These are phyloP conservation scores for Suhomyces bolitotheri DNA, from an alignment of 1,139 yeast species.

Conservation along the genomic window DNA sequence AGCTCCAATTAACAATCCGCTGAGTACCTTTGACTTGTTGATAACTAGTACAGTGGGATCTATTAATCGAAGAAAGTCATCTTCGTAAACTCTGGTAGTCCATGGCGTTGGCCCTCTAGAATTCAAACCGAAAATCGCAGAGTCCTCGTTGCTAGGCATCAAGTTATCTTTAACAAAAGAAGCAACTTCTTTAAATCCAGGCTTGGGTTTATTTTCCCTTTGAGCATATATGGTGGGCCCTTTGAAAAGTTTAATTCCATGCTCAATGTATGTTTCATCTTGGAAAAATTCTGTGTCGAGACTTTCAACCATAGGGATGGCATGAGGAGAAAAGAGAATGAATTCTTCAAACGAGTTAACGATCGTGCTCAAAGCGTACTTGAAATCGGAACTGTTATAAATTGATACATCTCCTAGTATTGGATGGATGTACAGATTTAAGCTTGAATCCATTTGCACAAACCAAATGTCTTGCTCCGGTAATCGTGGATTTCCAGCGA, in stretches of 20 bases:
- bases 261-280: slow-evolving; percentile 19
- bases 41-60: slow-evolving; percentile 34
- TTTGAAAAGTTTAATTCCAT: slow-evolving; percentile 35
- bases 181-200: slow-evolving; percentile 36
- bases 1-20: slow-evolving; percentile 32
- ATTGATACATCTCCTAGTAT: slow-evolving; percentile 14
- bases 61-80: slow-evolving; percentile 25
- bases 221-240: slow-evolving; percentile 22
- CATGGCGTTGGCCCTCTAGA: slow-evolving; percentile 11
- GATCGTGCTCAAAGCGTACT: slow-evolving; percentile 25
- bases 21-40: slow-evolving; percentile 28
- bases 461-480: slow-evolving; percentile 33
- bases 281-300: slow-evolving; percentile 19
- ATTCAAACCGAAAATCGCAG: slow-evolving; percentile 20
- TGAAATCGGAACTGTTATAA: slow-evolving; percentile 21
- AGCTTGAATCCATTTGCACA: slow-evolving; percentile 24
- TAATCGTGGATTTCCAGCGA: background rate
- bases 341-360: slow-evolving; percentile 37
- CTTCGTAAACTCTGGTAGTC: slow-evolving; percentile 25
- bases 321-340: slow-evolving; percentile 26
- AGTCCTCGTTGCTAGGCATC: slow-evolving; percentile 26
- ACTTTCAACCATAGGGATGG: slow-evolving; percentile 30
- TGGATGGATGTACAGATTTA: slow-evolving; percentile 19
- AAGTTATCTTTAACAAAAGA: slow-evolving; percentile 26
- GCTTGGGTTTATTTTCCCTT: slow-evolving; percentile 21